Evolutionary conservation across 2,329 filamentous ascomycete species (phyloP).

Genomic region (Dothideomycetes sp.): DNA sequence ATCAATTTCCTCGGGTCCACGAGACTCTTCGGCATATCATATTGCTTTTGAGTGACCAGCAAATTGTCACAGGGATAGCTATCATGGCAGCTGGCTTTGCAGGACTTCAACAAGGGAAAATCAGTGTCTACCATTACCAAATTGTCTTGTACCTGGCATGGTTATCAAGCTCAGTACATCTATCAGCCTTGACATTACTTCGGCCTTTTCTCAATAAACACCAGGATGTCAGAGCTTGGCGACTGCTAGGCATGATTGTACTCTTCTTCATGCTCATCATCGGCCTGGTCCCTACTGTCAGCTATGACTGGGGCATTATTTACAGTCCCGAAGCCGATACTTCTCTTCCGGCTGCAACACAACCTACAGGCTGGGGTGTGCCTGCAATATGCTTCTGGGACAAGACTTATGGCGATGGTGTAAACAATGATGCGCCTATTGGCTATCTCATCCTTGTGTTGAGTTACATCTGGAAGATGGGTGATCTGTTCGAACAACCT

Average conservation of each 20-base stretch:
- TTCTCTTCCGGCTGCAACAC: conserved; percentile 5
- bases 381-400: conserved; percentile 6
- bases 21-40: conserved; percentile 13
- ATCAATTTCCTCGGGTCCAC: neutral
- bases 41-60: conserved; percentile 22
- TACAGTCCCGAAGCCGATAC: neutral
- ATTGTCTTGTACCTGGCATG: conserved; percentile 23
- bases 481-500: conserved; percentile 16
- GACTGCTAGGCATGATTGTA: conserved; percentile 18
- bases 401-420: conserved; percentile 14
- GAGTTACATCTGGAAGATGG: conserved; percentile 22
- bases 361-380: conserved; percentile 4
- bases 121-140: conserved; percentile 22
- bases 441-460: conserved; percentile 18
- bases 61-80: conserved; percentile 22
- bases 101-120: conserved; percentile 14
- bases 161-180: conserved; percentile 22
- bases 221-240: conserved; percentile 16
- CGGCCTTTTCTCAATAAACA: conserved; percentile 14
- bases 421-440: conserved; percentile 18
- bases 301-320: conserved; percentile 15
- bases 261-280: conserved; percentile 19
- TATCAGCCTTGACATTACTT: conserved; percentile 19
- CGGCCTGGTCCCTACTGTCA: conserved; percentile 18
- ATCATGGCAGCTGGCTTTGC: conserved; percentile 21